These are phyloP conservation scores for Blastobotrys serpentis DNA, from an alignment of 1,139 yeast species.

Conservation along the genomic window DNA sequence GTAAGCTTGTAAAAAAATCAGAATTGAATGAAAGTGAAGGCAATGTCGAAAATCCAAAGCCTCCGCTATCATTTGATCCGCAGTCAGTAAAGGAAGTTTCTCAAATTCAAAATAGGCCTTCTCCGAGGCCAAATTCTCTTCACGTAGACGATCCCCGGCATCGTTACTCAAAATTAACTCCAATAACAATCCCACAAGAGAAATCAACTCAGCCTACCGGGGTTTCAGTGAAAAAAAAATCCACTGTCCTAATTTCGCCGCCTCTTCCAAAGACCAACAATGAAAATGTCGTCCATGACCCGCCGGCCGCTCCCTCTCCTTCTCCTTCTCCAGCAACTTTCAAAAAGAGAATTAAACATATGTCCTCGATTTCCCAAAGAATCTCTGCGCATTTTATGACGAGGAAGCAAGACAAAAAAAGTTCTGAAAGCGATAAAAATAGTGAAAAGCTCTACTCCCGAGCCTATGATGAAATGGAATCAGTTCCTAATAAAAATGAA, in stretches of 20 bases:
- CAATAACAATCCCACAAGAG: not conserved
- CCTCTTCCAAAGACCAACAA: not conserved
- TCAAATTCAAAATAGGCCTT: no score
- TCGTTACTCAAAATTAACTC: not conserved
- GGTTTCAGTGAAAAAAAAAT: slow-evolving; percentile 1
- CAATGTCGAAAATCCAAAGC: no score
- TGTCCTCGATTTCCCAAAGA: not conserved
- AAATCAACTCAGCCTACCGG: not conserved
- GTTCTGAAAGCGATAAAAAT: not conserved
- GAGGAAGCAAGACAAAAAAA: not conserved
- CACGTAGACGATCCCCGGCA: slow-evolving; percentile 3
- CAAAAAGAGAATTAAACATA: not conserved
- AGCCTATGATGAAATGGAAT: not conserved
- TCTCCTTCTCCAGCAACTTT: not conserved
- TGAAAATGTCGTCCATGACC: no score
- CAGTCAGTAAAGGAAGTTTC: not conserved
- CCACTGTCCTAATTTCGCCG: not conserved
- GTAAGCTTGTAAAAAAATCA: no score
- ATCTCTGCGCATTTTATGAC: slow-evolving; percentile 1
- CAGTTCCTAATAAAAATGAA: not conserved
- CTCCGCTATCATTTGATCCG: not conserved
- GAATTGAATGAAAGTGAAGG: no score
- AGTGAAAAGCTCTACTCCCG: not conserved
- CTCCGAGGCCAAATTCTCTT: not conserved
- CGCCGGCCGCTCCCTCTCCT: no score